Base-by-base conservation (phyloP, 306 rosid species). In the Prunus persica region DNA sequence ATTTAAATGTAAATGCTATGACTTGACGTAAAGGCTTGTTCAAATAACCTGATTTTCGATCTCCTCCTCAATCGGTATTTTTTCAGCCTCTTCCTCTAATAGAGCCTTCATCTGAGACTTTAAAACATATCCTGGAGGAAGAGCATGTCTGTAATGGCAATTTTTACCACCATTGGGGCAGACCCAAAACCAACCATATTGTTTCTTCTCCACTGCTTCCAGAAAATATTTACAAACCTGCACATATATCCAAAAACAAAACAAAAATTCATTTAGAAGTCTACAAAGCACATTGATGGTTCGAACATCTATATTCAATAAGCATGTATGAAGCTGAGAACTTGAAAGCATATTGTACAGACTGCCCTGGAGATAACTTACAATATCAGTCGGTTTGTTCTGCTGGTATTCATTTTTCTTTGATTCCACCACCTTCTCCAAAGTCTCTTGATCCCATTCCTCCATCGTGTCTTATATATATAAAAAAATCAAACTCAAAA, bases 71-170 rank as follows among this genome's bases (percentile, higher is more conserved):
- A 92, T 86, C 22, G 99, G 72, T 64, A 91, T 57, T 77, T 87
- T 92, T 0, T 90, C 88, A 61, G 79, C 11, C 78, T 95, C 99
- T 67, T 90, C 96, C 78, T 89, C 99, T 50, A 95, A 82, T 57
- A 95, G 87, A 76, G 96, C 97, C 86, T 90, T 92, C 99, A 95
- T 95, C 81, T 92, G 99, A 62, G 99, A 95, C 82, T 92, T 95
- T 46, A 95, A 86, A 79, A 92, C 16, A 82, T 92, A 95, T 65
- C 99, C 99, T 8, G 97, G 93, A 24, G 97, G 97, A 71, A 95
- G 97, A 69, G 97, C 97, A 84, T 95, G 98, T 77, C 98, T 90
- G 80, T 95, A 95, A 74, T 90, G 95, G 85, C 99, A 95, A 41
- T 87, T 90, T 80, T 88, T 90, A 62, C 91, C 96, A 67, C 97